These are phyloP conservation scores for Ustilaginoidea virens DNA, from an alignment of 2,329 filamentous ascomycete genomes.

Conservation along the genomic window DNA sequence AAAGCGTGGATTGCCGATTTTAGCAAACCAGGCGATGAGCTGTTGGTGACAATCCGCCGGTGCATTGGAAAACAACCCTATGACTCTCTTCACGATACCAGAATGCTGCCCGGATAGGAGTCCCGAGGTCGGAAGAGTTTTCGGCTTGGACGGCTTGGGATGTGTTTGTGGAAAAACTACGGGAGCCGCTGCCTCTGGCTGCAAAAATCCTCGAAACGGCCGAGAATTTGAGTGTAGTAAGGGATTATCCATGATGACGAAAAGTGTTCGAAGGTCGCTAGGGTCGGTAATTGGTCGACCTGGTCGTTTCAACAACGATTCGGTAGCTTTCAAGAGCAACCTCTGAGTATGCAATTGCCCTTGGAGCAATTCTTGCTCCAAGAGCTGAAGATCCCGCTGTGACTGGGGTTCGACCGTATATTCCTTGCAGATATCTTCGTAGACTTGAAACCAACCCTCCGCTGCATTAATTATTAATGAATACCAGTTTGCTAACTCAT, in stretches of 20 bases:
- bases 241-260: constrained; percentile 69
- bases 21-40: constrained; percentile 64
- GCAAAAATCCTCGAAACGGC: constrained; percentile 24
- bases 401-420: constrained; percentile 15
- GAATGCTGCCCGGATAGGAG: constrained; percentile 53
- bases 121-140: constrained; percentile 17
- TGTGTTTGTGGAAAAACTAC: neutral
- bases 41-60: constrained; percentile 62
- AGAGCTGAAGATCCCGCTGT: constrained; percentile 21
- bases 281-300: constrained; percentile 52
- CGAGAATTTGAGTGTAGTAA: constrained; percentile 39
- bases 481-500: constrained; percentile 59
- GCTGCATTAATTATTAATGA: constrained; percentile 51
- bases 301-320: constrained; percentile 66
- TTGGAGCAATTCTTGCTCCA: constrained; percentile 31
- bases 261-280: constrained; percentile 58
- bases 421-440: constrained; percentile 31
- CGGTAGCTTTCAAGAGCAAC: constrained; percentile 60
- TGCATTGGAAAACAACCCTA: constrained; percentile 66
- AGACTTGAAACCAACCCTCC: constrained; percentile 45
- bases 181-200: constrained; percentile 11
- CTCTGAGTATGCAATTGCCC: constrained; percentile 56
- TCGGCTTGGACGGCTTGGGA: neutral
- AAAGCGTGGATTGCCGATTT: constrained; percentile 52
- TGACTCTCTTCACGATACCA: constrained; percentile 68